phyloP scores from a whole-genome alignment of 768 basidiomycete genomes.

The Candolleomyces eurysporus region DNA sequence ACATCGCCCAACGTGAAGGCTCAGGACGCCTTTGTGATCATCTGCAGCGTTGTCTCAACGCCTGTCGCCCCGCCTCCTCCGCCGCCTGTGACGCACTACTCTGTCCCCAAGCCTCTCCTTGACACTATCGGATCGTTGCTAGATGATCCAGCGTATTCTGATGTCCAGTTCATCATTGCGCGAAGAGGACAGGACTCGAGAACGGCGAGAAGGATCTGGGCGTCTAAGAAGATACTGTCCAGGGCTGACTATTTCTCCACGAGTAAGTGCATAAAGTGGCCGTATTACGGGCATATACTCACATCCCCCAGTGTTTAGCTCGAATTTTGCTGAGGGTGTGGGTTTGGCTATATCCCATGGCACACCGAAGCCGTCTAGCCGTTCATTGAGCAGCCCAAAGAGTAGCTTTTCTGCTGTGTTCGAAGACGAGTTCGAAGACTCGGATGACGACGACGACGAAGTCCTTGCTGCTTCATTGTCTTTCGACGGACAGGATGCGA shows the following conservation, averaged over 20 bases:
- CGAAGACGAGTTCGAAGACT: slow-evolving; percentile 52
- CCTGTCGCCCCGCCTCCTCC: slow-evolving; percentile 48
- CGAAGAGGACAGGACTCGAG: slow-evolving; percentile 33
- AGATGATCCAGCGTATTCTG: slow-evolving; percentile 82
- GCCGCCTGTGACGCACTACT: slow-evolving; percentile 42
- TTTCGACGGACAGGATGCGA: background rate
- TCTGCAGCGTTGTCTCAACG: slow-evolving; percentile 75
- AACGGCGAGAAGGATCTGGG: slow-evolving; percentile 55
- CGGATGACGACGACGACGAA: slow-evolving; percentile 40
- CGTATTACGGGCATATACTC: background rate
- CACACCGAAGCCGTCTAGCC: slow-evolving; percentile 20
- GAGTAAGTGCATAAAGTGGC: slow-evolving; percentile 39
- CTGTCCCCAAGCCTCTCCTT: slow-evolving; percentile 65
- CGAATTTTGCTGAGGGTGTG: slow-evolving; percentile 63
- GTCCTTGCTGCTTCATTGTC: background rate
- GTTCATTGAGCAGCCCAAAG: slow-evolving; percentile 17
- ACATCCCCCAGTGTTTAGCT: slow-evolving; percentile 58
- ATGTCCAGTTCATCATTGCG: slow-evolving; percentile 78
- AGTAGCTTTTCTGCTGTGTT: slow-evolving; percentile 25
- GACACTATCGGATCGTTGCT: slow-evolving; percentile 72
- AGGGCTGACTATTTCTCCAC: slow-evolving; percentile 78
- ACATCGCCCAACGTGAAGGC: slow-evolving; percentile 48
- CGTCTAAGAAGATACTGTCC: slow-evolving; percentile 62
- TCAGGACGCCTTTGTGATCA: slow-evolving; percentile 70
- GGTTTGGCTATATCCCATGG: slow-evolving; percentile 14